Evolutionary conservation across 768 basidiomycete genomes (phyloP), one percentile per base, ranked within the genome.

Genomic region (Calocera viscosa): DNA sequence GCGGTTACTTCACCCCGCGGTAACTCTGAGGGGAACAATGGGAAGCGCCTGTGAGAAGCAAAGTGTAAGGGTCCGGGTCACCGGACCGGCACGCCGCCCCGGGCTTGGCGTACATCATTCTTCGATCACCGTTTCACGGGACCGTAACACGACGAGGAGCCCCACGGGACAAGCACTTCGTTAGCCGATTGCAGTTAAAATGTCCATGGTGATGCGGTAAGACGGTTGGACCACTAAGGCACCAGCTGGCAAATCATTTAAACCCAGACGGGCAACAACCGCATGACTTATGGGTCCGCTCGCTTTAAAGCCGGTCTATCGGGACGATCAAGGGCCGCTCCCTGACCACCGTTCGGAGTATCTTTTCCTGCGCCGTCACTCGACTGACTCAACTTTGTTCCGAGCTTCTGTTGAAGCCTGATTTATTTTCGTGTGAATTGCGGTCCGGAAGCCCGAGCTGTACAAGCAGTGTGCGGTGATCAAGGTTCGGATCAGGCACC

Each of bases 261-360:
- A 32, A 28, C 53, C 53, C 11, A 7, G 11, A 14, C 30, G 7
- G 26, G 16, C 53, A 26, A 32, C 43, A 24, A 19, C 24, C 26
- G 53, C 24, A 60, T 60, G 53, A 60, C 26, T 60, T 60, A n/a
- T 26, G 10, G 53, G 53, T 60, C 53, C 53, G 53, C 11, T 26
- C 43, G 43, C 7, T 7, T 19, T 47, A 19, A 60, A 32, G 7
- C 43, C 43, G 16, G 30, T 19, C 30, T 14, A 30, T 60, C 53
- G 53, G 53, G 53, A 60, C 53, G 53, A 28, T 14, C 7, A 28
- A 2, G 53, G 8, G 30, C 53, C 53, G 53, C 53, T 26, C 10
- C 7, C 5, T 32, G 14, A 30, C 24, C n/a, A n/a, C n/a, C n/a
- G n/a, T n/a, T n/a, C n/a, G n/a, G n/a, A n/a, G n/a, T n/a, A n/a